Evolutionary conservation across 2,329 filamentous ascomycete species (phyloP).

Genomic region (Orbilia oligospora): DNA sequence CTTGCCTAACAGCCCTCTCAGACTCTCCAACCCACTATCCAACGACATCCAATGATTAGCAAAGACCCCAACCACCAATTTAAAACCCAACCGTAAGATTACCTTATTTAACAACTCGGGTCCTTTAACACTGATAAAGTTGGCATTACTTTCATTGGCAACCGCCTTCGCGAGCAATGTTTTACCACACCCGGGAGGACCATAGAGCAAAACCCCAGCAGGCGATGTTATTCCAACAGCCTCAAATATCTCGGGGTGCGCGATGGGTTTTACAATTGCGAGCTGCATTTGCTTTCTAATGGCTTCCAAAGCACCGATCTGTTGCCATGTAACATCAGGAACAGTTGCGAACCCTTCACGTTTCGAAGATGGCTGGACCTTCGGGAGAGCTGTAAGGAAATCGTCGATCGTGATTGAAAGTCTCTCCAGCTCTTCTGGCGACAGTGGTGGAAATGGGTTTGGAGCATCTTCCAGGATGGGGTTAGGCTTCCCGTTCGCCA

Average conservation of each 20-base stretch:
- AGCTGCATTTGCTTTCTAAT: slow-evolving; percentile 85
- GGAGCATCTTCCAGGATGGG: slow-evolving; percentile 14
- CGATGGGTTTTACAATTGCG: slow-evolving; percentile 91
- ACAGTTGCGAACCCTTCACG: slow-evolving; percentile 96
- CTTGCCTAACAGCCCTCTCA: slow-evolving; percentile 90
- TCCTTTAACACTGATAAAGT: slow-evolving; percentile 98
- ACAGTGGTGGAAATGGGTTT: slow-evolving; percentile 52
- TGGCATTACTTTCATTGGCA: slow-evolving; percentile 93
- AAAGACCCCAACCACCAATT: not conserved
- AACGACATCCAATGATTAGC: slow-evolving; percentile 54
- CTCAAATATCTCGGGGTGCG: slow-evolving; percentile 81
- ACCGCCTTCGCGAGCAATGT: slow-evolving; percentile 96
- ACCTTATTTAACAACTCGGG: slow-evolving; percentile 93
- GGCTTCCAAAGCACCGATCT: slow-evolving; percentile 86
- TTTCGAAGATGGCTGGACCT: slow-evolving; percentile 84
- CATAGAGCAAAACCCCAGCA: slow-evolving; percentile 93
- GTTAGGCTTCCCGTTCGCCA: slow-evolving; percentile 25
- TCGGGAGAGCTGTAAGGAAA: slow-evolving; percentile 81
- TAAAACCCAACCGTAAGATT: not conserved
- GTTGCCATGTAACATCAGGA: slow-evolving; percentile 90
- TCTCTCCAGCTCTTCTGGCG: slow-evolving; percentile 60
- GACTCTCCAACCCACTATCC: slow-evolving; percentile 87
- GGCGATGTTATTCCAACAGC: slow-evolving; percentile 83
- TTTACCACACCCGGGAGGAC: slow-evolving; percentile 95
- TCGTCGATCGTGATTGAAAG: slow-evolving; percentile 76